These are phyloP conservation scores for Rhizoclosmatium hyalinum DNA, from an alignment of 371 early-diverging fungal genomes.

Conservation along the genomic window DNA sequence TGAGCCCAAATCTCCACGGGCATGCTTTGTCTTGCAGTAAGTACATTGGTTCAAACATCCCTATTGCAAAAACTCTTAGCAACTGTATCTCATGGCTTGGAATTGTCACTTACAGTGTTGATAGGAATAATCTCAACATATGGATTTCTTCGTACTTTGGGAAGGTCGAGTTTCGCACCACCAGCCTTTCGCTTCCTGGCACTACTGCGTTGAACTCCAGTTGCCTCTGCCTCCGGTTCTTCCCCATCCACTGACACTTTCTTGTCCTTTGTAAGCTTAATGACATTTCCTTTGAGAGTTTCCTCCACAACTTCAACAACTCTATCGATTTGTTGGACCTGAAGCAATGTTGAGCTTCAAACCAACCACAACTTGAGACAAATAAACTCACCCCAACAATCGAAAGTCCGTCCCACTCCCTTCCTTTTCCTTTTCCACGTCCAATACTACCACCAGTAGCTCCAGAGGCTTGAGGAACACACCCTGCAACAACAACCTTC, in stretches of 20 bases:
- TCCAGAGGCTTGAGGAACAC: slow-evolving; percentile 51
- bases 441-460: slow-evolving; percentile 16
- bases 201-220: not conserved
- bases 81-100: not conserved
- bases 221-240: slow-evolving; percentile 2
- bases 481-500: slow-evolving; percentile 51
- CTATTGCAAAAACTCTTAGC: not conserved
- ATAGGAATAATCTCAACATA: slow-evolving; percentile 62
- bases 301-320: slow-evolving; percentile 64
- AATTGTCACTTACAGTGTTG: slow-evolving; percentile 43
- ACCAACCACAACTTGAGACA: slow-evolving; percentile 3
- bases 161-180: slow-evolving; percentile 55
- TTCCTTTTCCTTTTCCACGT: slow-evolving; percentile 30
- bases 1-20: slow-evolving; percentile 56
- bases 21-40: slow-evolving; percentile 68
- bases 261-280: slow-evolving; percentile 43
- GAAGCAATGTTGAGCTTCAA: not conserved
- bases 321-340: slow-evolving; percentile 61
- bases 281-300: slow-evolving; percentile 55
- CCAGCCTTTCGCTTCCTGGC: slow-evolving; percentile 49
- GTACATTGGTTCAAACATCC: slow-evolving; percentile 65
- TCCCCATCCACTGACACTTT: slow-evolving; percentile 28
- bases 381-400: slow-evolving; percentile 43
- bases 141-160: slow-evolving; percentile 58
- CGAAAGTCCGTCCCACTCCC: slow-evolving; percentile 46